These are phyloP conservation scores for Halenospora varia DNA, from an alignment of 495 filamentous ascomycete species.

Conservation along the genomic window DNA sequence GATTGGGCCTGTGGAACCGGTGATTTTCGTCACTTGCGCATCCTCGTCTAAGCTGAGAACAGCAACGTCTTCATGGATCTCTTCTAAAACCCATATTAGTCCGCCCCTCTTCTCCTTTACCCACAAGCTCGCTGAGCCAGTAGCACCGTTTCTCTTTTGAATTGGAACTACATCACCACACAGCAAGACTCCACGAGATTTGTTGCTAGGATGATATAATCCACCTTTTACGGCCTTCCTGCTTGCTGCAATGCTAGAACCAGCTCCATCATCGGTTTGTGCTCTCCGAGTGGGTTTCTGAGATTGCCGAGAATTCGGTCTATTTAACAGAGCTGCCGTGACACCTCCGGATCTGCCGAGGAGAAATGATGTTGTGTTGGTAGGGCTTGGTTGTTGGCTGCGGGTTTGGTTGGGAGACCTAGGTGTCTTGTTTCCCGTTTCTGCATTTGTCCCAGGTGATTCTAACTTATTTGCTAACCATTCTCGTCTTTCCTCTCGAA, in stretches of 20 bases:
- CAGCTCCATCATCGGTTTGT: constrained; percentile 72
- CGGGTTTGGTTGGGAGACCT: constrained; percentile 33
- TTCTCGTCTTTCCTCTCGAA: constrained; percentile 76
- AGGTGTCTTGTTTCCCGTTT: constrained; percentile 38
- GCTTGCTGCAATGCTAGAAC: constrained; percentile 48
- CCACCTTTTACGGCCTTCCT: constrained; percentile 41
- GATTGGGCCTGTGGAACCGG: constrained; percentile 68
- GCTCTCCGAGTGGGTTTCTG: constrained; percentile 47
- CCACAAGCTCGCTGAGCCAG: constrained; percentile 91
- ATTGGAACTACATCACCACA: constrained; percentile 98
- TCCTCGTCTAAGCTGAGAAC: constrained; percentile 67
- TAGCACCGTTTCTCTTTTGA: constrained; percentile 86
- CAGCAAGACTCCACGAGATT: constrained; percentile 85
- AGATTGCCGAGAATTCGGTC: constrained; percentile 71
- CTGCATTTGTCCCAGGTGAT: constrained; percentile 35
- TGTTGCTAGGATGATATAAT: constrained; percentile 57
- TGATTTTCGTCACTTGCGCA: constrained; percentile 61
- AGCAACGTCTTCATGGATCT: constrained; percentile 92
- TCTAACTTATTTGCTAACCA: constrained; percentile 89
- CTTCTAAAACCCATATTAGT: constrained; percentile 95
- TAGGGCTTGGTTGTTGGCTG: constrained; percentile 40
- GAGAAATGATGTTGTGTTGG: constrained; percentile 41
- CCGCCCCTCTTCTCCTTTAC: constrained; percentile 95
- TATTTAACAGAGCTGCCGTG: constrained; percentile 81
- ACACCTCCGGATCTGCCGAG: constrained; percentile 66